Conservation (phyloP, 108 stramenopile genomes). For the Pseudonitzschia pungens region DNA sequence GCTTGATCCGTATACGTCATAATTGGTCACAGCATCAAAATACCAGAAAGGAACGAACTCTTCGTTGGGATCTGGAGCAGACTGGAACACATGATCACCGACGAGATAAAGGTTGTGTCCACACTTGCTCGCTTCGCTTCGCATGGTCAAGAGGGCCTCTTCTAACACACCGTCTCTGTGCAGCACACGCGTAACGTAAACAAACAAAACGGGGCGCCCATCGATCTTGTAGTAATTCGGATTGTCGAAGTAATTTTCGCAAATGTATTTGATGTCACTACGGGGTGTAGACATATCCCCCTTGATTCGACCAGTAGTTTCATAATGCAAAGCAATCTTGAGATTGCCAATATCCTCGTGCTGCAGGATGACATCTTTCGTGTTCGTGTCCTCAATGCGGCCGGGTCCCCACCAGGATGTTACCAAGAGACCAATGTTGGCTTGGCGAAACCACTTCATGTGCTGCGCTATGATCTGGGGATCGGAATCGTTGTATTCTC, state of each 20-base stretch:
- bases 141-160: constrained; percentile 25
- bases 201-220: constrained; percentile 44
- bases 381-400: constrained; percentile 28
- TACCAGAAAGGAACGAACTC: constrained; percentile 26
- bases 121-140: constrained; percentile 26
- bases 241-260: constrained; percentile 45
- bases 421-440: constrained; percentile 50
- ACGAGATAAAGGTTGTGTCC: constrained; percentile 40
- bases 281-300: constrained; percentile 24
- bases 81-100: constrained; percentile 43
- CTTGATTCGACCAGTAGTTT: constrained; percentile 31
- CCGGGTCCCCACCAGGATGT: constrained; percentile 52
- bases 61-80: constrained; percentile 18
- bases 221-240: constrained; percentile 45
- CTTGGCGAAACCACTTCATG: constrained; percentile 46
- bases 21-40: constrained; percentile 52
- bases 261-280: constrained; percentile 22
- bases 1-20: constrained; percentile 48
- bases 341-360: constrained; percentile 29
- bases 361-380: constrained; percentile 38
- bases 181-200: constrained; percentile 40
- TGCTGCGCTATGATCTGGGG: constrained; percentile 42
- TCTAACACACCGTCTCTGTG: constrained; percentile 21
- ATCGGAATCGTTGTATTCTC: constrained; percentile 48
- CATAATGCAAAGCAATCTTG: constrained; percentile 49